Evolutionary conservation across 1,284 basidiomycete genomes (phyloP).

Genomic region (Ganoderma sinense): DNA sequence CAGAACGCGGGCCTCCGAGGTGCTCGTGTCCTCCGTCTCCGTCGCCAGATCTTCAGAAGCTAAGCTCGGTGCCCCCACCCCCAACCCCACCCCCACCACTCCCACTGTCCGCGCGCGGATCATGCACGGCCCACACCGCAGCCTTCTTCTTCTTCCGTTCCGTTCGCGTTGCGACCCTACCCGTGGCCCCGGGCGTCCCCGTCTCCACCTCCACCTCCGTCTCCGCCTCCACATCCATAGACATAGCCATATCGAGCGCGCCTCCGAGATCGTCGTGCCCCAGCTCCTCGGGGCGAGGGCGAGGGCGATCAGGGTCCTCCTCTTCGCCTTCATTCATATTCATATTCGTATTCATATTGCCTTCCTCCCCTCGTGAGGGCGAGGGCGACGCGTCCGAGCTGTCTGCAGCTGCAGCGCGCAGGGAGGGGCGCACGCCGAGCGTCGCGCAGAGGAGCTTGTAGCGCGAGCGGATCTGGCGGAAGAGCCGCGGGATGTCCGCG

Average conservation of each 20-base stretch:
- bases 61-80: constrained; percentile 21
- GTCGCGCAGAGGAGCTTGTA: constrained; percentile 89
- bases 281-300: background rate
- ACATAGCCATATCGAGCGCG: background rate
- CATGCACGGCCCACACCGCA: constrained; percentile 30
- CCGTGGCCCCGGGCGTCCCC: constrained; percentile 5
- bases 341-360: background rate
- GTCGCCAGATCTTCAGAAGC: constrained; percentile 20
- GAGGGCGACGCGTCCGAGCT: constrained; percentile 18
- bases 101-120: constrained; percentile 3
- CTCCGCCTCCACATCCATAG: constrained; percentile 1
- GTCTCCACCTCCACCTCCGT: background rate
- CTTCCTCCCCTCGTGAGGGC: background rate
- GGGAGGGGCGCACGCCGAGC: constrained; percentile 76
- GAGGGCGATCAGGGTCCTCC: background rate
- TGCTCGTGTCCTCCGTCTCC: background rate
- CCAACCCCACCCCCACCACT: background rate
- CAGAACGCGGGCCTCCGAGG: too few relatives aligned
- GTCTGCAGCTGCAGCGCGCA: constrained; percentile 47
- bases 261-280: constrained; percentile 19
- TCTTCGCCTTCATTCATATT: too few relatives aligned
- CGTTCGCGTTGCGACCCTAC: constrained; percentile 2
- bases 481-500: constrained; percentile 77
- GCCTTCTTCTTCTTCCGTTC: constrained; percentile 28
- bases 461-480: constrained; percentile 87